Conservation (phyloP, 768 basidiomycete species). For the Amanita polypyramis region DNA sequence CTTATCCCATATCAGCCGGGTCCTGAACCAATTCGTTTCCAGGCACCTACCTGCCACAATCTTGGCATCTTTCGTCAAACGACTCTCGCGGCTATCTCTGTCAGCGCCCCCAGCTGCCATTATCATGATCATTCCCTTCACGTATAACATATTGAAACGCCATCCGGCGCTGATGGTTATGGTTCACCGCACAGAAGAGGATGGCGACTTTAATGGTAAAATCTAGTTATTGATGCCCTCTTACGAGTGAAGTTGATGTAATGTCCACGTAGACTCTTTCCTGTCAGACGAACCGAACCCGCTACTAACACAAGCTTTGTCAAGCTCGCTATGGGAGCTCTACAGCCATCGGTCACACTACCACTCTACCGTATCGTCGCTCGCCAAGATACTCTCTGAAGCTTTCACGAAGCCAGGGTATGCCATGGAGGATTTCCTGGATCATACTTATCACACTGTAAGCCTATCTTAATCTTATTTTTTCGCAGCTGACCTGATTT, state of each 20-base stretch:
- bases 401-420: slow-evolving; percentile 92
- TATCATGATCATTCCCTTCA: slow-evolving; percentile 85
- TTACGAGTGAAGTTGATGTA: background rate
- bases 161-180: slow-evolving; percentile 90
- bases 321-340: slow-evolving; percentile 92
- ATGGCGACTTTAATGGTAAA: slow-evolving; percentile 25
- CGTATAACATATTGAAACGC: slow-evolving; percentile 86
- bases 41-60: slow-evolving; percentile 82
- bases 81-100: slow-evolving; percentile 76
- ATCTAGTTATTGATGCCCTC: background rate
- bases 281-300: slow-evolving; percentile 58
- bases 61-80: slow-evolving; percentile 93
- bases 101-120: slow-evolving; percentile 84
- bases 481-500: background rate
- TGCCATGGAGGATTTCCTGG: slow-evolving; percentile 90
- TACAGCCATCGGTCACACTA: slow-evolving; percentile 73
- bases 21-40: slow-evolving; percentile 1
- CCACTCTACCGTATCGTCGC: slow-evolving; percentile 74
- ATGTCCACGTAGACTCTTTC: slow-evolving; percentile 49
- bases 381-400: slow-evolving; percentile 79
- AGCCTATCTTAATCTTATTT: slow-evolving; percentile 13
- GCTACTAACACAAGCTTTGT: slow-evolving; percentile 64
- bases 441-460: slow-evolving; percentile 85
- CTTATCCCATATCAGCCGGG: slow-evolving; percentile 4
- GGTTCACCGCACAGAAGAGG: slow-evolving; percentile 60